Conservation (phyloP, 2,329 filamentous ascomycete species). For the Mollisiaceae sp. region DNA sequence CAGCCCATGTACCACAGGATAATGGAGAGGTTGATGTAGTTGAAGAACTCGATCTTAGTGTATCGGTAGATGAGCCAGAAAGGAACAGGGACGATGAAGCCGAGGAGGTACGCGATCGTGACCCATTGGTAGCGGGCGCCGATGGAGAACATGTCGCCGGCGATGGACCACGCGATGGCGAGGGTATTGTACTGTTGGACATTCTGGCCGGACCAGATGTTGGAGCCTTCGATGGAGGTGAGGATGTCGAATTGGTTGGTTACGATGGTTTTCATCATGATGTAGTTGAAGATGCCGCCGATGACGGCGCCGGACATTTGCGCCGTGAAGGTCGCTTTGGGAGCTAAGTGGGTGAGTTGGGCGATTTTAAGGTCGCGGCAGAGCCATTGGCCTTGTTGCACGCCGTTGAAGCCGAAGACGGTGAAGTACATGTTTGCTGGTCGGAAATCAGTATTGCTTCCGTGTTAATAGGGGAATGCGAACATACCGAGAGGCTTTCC, state of each 20-base stretch:
- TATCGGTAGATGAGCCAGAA: constrained; percentile 40
- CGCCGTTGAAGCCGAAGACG: constrained; percentile 63
- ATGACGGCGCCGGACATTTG: constrained; percentile 46
- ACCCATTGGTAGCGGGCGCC: constrained; percentile 48
- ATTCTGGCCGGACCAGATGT: constrained; percentile 54
- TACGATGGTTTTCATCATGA: constrained; percentile 50
- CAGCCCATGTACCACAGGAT: constrained; percentile 51
- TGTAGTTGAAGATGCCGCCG: constrained; percentile 51
- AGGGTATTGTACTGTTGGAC: constrained; percentile 52
- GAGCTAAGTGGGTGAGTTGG: constrained; percentile 53
- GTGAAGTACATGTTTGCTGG: constrained; percentile 67
- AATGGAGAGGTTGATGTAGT: constrained; percentile 49
- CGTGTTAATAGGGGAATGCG: neutral
- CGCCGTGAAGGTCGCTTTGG: constrained; percentile 47
- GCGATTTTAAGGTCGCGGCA: constrained; percentile 56
- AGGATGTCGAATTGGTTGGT: constrained; percentile 49
- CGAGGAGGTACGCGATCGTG: constrained; percentile 49
- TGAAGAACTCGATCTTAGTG: constrained; percentile 33
- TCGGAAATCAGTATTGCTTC: neutral
- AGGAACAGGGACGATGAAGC: constrained; percentile 50
- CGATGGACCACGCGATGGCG: constrained; percentile 47
- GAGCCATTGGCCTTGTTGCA: constrained; percentile 51
- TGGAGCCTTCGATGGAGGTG: constrained; percentile 48
- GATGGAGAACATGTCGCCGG: constrained; percentile 49
- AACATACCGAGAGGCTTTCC: constrained; percentile 56